phyloP scores from a whole-genome alignment of 495 filamentous ascomycete genomes.

The Penicillium egyptiacum region DNA sequence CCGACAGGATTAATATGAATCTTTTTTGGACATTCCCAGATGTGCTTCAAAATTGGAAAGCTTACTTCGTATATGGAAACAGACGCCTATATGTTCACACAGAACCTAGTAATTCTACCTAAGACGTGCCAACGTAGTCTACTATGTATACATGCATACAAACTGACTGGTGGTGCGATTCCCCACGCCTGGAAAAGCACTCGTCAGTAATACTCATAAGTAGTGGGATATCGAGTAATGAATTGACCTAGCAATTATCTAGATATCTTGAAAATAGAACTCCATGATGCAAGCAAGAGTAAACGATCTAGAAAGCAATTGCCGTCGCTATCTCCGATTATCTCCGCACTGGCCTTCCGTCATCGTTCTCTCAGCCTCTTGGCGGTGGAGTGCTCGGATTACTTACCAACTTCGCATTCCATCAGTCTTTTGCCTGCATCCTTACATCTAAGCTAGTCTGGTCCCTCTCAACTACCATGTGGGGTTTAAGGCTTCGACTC shows the following conservation, averaged over 20 bases:
- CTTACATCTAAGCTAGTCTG: neutral
- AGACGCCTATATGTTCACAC: neutral
- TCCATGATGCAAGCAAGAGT: neutral
- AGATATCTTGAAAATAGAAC: neutral
- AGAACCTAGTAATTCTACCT: neutral
- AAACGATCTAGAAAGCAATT: neutral
- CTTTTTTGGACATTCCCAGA: neutral
- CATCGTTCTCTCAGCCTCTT: constrained; percentile 16
- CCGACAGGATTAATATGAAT: neutral
- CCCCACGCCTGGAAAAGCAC: neutral
- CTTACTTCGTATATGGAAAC: neutral
- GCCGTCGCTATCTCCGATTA: constrained; percentile 38
- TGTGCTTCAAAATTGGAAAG: neutral
- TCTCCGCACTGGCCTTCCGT: constrained; percentile 32
- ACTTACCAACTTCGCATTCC: neutral
- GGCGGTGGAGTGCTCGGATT: neutral
- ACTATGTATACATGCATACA: neutral
- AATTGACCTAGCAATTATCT: neutral
- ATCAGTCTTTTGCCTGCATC: neutral
- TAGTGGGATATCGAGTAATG: neutral
- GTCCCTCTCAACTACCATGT: constrained; percentile 24
- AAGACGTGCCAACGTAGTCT: neutral
- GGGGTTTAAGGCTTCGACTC: constrained; percentile 30
- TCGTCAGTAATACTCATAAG: neutral
- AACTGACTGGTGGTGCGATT: neutral